A percentile compares a stretch with the other conserved stretches of the same genome.
These are phyloP conservation scores for Cucumis melo DNA, from an alignment of 306 rosid genomes.

Conservation along the genomic window DNA sequence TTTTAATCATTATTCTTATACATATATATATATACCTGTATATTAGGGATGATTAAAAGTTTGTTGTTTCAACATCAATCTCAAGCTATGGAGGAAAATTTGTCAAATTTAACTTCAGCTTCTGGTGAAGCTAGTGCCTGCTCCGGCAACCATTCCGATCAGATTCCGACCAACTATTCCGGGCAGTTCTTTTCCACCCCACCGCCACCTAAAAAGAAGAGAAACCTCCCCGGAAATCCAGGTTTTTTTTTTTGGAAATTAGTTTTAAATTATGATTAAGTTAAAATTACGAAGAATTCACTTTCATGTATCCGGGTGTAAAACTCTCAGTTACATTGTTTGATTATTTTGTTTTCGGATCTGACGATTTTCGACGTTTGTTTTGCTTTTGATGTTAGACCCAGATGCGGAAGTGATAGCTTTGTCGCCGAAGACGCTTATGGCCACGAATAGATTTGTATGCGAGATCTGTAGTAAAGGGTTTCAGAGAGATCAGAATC, in stretches of 20 bases:
- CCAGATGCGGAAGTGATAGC: slow-evolving; percentile 93
- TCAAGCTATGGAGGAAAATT: slow-evolving; percentile 54
- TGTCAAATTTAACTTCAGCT: slow-evolving; percentile 88
- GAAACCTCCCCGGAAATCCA: slow-evolving; percentile 98
- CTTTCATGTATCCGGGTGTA: too few relatives aligned
- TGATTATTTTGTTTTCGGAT: not conserved
- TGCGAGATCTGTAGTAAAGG: slow-evolving; percentile 97
- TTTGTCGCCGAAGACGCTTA: slow-evolving; percentile 66
- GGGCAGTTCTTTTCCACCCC: slow-evolving; percentile 29
- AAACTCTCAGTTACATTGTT: not conserved
- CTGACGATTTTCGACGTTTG: not conserved
- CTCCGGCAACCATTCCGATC: slow-evolving; percentile 61
- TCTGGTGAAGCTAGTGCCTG: slow-evolving; percentile 87
- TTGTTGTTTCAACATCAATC: slow-evolving; percentile 31
- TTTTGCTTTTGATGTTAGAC: slow-evolving; percentile 28
- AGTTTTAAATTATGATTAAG: not conserved
- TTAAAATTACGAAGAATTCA: not conserved
- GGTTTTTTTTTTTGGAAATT: slow-evolving; percentile 21
- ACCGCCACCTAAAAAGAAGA: slow-evolving; percentile 47
- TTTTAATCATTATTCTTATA: not conserved
- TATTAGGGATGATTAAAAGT: slow-evolving; percentile 34
- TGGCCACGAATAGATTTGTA: slow-evolving; percentile 73
- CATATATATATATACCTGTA: not conserved
- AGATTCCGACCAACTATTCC: slow-evolving; percentile 23
- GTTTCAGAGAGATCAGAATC: slow-evolving; percentile 90